Evolutionary conservation across 1,284 basidiomycete species (phyloP), one percentile per base, ranked within the genome.

Genomic region (Entoloma clypeatum): DNA sequence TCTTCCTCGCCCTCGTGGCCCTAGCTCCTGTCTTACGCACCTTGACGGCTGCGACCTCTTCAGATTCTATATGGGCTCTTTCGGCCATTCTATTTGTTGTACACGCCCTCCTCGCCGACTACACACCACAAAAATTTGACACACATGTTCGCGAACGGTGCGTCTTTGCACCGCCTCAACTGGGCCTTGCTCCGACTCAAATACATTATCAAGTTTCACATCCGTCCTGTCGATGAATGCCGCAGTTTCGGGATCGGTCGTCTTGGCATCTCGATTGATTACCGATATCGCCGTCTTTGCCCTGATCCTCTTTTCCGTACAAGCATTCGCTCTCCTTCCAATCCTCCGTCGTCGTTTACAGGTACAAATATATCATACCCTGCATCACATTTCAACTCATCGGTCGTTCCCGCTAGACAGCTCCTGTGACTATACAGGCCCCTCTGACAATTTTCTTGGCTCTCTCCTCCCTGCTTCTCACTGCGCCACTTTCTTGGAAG

Each of bases 21-120:
- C 73, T 98, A 30, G 86, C 93, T 0, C 96, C 96, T 1, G 87
- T 98, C 4, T 68, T 99, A 43, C 79, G 87, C 49, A 97, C 94
- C 1, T 67, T 99, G 51, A 96, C 92, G 8, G 89, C 91, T 28
- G 90, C 94, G 6, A 98, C 94, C 0, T 97, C 95, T 13, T 88
- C 86, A 9, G 96, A 99, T 61, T 93, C 92, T 18, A 96, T 98
- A 52, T 98, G 93, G 92, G 94, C 94, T 5, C 67, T 98, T 32
- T 80, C 74, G 29, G 71, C 71, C 18, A 53, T 63, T 23, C 60
- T 76, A 13, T 73, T 74, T 48, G 52, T 62, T 30, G 51, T 74
- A 18, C 73, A 72, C 46, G 62, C 67, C 19, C 59, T 75, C 36
- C 60, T 76, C 26, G 70, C 74, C 18, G 71, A 76, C 51, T 76